These are phyloP conservation scores for Kodamaea arcana DNA, from an alignment of 1,139 yeast species.

Conservation along the genomic window DNA sequence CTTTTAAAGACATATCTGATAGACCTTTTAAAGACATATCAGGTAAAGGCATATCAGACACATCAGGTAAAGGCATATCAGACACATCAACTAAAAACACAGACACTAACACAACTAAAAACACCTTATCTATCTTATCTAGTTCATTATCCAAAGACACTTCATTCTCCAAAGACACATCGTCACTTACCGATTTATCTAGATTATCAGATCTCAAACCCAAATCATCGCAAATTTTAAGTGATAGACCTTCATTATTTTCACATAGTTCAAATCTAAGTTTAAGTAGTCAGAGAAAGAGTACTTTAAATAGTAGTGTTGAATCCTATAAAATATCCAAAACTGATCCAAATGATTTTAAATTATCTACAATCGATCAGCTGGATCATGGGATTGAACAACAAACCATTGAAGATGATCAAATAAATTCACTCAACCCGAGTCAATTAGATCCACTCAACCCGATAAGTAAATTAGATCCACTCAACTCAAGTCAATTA, in stretches of 20 bases:
- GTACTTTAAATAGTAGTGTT: slow-evolving; percentile 12
- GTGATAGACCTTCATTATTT: slow-evolving; percentile 15
- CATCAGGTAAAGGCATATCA: no score
- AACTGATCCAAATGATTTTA: no score
- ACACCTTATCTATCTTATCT: slow-evolving; percentile 6
- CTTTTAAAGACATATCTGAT: neutral
- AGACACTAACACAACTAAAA: neutral
- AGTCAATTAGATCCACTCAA: no score
- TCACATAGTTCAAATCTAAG: slow-evolving; percentile 16
- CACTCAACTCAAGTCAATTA: no score
- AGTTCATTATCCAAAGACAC: slow-evolving; percentile 4
- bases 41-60: no score
- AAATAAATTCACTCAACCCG: no score
- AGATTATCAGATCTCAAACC: slow-evolving; percentile 12
- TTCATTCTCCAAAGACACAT: slow-evolving; percentile 3
- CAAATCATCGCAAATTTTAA: slow-evolving; percentile 11
- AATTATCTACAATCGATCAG: no score
- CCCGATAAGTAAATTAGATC: no score
- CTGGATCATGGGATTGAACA: no score
- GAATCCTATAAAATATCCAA: slow-evolving; percentile 8
- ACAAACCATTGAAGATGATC: no score
- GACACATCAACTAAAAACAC: neutral
- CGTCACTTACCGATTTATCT: slow-evolving; percentile 10
- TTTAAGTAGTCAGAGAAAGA: slow-evolving; percentile 11
- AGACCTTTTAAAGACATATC: no score